phyloP scores from a whole-genome alignment of 257 asterid genomes.

The Solanum ossicruentum region DNA sequence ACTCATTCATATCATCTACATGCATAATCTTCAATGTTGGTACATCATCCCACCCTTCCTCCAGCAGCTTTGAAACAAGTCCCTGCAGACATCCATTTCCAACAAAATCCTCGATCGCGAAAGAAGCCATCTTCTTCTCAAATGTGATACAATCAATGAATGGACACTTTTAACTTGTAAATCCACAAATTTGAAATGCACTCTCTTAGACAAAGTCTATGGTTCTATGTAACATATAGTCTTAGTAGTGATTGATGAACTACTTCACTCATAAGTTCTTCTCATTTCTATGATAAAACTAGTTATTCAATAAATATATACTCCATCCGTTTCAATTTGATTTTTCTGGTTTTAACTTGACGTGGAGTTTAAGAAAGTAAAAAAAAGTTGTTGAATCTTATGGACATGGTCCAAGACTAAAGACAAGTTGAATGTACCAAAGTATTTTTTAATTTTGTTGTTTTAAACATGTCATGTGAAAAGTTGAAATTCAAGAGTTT shows the following conservation, averaged over 20 bases:
- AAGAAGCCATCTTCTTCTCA: slow-evolving; percentile 50
- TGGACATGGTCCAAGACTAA: too few species aligned
- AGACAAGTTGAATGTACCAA: too few species aligned
- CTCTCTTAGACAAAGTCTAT: not conserved
- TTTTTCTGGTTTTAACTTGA: not conserved
- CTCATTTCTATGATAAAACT: not conserved
- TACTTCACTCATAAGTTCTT: not conserved
- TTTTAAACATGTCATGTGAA: too few species aligned
- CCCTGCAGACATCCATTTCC: slow-evolving; percentile 61
- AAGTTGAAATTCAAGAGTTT: too few species aligned
- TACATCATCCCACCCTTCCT: slow-evolving; percentile 90
- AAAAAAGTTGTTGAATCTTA: not conserved
- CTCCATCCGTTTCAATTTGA: not conserved
- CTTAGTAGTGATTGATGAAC: not conserved
- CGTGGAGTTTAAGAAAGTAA: not conserved
- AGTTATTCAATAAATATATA: not conserved
- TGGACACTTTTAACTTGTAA: not conserved
- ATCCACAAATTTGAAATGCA: not conserved
- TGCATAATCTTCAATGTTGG: slow-evolving; percentile 76
- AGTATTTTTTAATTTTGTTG: too few species aligned
- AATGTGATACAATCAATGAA: not conserved
- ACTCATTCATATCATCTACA: slow-evolving; percentile 50
- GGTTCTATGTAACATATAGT: not conserved
- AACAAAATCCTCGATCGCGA: slow-evolving; percentile 58
- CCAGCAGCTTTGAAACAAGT: slow-evolving; percentile 45